These are phyloP conservation scores for Malus orientalis DNA, from an alignment of 306 rosid genomes.

Conservation along the genomic window DNA sequence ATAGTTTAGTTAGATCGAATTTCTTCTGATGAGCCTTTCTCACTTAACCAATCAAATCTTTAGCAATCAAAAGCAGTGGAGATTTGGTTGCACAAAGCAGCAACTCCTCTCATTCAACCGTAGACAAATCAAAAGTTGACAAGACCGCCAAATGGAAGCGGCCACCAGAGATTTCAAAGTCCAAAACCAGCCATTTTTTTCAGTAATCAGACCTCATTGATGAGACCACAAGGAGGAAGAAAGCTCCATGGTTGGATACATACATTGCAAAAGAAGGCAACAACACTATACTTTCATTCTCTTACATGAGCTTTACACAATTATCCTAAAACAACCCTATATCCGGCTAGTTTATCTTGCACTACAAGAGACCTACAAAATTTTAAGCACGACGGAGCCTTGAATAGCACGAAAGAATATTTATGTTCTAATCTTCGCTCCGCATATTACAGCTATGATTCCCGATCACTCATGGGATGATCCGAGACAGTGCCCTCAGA, in stretches of 20 bases:
- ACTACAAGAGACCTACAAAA: conserved; percentile 68
- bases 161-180: background rate
- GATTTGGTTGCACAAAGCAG: background rate
- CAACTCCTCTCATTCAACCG: background rate
- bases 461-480: conserved; percentile 58
- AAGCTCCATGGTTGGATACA: conserved; percentile 2
- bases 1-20: too few relatives aligned
- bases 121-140: background rate
- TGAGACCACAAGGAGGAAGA: conserved; percentile 1
- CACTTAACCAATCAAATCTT: background rate
- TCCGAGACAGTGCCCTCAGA: conserved; percentile 97
- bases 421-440: conserved; percentile 26
- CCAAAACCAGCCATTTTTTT: background rate
- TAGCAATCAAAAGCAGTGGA: background rate
- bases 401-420: conserved; percentile 53
- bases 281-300: conserved; percentile 75
- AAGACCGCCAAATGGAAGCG: background rate
- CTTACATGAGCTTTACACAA: conserved; percentile 64
- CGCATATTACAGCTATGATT: conserved; percentile 44
- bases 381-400: conserved; percentile 64
- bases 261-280: conserved; percentile 18
- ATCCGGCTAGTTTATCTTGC: conserved; percentile 51
- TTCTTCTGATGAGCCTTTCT: background rate
- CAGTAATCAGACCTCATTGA: background rate
- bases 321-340: conserved; percentile 37